These are phyloP conservation scores for Westerdykella ornata DNA, from an alignment of 2,329 filamentous ascomycete species.

Conservation along the genomic window DNA sequence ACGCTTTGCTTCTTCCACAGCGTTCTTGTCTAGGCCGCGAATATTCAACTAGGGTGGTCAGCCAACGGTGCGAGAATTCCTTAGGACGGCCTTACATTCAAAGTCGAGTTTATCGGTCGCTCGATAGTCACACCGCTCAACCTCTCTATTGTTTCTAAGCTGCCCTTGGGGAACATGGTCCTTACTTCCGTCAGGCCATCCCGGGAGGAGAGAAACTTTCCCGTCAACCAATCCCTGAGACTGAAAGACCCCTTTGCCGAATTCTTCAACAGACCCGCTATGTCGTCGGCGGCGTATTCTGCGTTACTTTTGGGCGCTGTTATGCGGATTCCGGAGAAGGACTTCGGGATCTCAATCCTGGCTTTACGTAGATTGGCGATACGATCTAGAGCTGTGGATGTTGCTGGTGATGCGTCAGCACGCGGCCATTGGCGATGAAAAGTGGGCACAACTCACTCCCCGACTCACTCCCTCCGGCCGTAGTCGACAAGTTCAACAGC, in stretches of 20 bases:
- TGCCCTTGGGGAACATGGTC: slow-evolving; percentile 12
- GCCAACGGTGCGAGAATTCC: slow-evolving; percentile 1
- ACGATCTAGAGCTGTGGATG: slow-evolving; percentile 19
- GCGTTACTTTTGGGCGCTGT: slow-evolving; percentile 33
- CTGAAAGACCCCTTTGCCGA: slow-evolving; percentile 12
- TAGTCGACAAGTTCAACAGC: slow-evolving; percentile 17
- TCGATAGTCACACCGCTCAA: slow-evolving; percentile 23
- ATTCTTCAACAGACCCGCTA: slow-evolving; percentile 21
- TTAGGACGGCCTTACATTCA: slow-evolving; percentile 12
- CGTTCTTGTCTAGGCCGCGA: slow-evolving; percentile 17
- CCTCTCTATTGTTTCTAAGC: slow-evolving; percentile 14
- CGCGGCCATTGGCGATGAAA: no score
- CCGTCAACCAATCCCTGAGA: not conserved
- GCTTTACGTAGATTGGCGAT: slow-evolving; percentile 25
- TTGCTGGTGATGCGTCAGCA: slow-evolving; percentile 9
- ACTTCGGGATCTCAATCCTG: slow-evolving; percentile 24
- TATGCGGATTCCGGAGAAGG: slow-evolving; percentile 28
- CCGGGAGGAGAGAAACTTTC: not conserved
- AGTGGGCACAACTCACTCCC: no score
- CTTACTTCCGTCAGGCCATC: not conserved
- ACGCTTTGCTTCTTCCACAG: slow-evolving; percentile 25
- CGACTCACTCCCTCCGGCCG: not conserved
- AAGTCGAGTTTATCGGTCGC: slow-evolving; percentile 3
- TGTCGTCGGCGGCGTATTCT: slow-evolving; percentile 32
- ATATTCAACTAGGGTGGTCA: slow-evolving; percentile 22